Conservation (phyloP, 2,329 filamentous ascomycete genomes). For the Acephala macrosclerotiorum region DNA sequence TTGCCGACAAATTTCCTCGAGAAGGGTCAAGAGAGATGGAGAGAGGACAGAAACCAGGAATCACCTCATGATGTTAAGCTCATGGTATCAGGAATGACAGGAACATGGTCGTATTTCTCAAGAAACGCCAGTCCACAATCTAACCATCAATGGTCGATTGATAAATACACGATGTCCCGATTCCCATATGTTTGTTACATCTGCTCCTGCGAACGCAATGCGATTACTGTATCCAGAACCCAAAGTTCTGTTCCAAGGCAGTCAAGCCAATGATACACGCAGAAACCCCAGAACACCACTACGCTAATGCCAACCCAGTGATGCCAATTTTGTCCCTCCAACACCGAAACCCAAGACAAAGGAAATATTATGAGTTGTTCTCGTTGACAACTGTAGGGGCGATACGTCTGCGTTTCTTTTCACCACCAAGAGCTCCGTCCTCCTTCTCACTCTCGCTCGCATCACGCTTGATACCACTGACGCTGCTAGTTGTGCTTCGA, state of each 20-base stretch:
- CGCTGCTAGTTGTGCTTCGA: conserved; percentile 63
- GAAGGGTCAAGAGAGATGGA: too few relatives aligned
- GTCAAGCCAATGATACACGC: neutral
- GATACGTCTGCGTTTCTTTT: conserved; percentile 73
- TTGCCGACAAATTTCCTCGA: too few relatives aligned
- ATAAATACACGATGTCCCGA: neutral
- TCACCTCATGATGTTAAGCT: too few relatives aligned
- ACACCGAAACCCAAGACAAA: conserved; percentile 11
- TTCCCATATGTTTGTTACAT: neutral
- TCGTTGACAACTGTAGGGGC: conserved; percentile 60
- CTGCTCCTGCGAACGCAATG: neutral
- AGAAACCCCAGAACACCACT: neutral
- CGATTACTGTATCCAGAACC: conserved; percentile 7
- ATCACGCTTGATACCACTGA: conserved; percentile 63
- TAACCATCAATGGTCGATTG: neutral
- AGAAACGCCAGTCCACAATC: too few relatives aligned
- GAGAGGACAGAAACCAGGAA: too few relatives aligned
- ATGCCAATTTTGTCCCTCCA: conserved; percentile 9
- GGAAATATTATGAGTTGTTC: neutral
- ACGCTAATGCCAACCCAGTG: conserved; percentile 6
- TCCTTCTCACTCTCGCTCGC: conserved; percentile 58
- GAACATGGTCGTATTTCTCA: too few relatives aligned
- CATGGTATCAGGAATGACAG: too few relatives aligned
- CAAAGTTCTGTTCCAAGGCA: neutral
- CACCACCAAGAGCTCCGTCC: conserved; percentile 53